These are phyloP conservation scores for Trichophyton mentagrophytes DNA, from an alignment of 2,329 filamentous ascomycete species.

Conservation along the genomic window DNA sequence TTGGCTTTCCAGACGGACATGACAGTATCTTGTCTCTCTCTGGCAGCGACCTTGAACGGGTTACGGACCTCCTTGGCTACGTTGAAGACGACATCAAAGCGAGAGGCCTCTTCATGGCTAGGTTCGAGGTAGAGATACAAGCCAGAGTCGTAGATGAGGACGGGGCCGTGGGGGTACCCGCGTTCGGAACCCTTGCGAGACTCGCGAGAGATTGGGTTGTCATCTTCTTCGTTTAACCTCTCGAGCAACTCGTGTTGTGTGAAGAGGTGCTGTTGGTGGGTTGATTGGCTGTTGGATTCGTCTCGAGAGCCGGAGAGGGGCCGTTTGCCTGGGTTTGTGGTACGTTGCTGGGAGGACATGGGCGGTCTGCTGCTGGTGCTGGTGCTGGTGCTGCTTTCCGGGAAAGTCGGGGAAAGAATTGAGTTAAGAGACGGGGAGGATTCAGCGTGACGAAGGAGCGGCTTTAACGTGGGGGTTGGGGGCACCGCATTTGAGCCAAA, in stretches of 20 bases:
- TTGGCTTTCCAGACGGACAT: conserved; percentile 40
- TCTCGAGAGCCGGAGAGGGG: conserved; percentile 20
- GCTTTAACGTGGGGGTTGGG: conserved; percentile 41
- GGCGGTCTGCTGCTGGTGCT: not conserved
- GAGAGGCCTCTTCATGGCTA: conserved; percentile 44
- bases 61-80: conserved; percentile 54
- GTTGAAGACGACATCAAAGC: conserved; percentile 52
- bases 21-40: conserved; percentile 25
- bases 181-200: conserved; percentile 50
- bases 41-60: conserved; percentile 35
- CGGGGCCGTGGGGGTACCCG: conserved; percentile 51
- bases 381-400: not conserved
- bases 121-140: conserved; percentile 53
- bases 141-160: conserved; percentile 50
- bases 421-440: conserved; percentile 48
- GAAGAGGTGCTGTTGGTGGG: conserved; percentile 11
- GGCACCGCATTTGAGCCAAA: conserved; percentile 35
- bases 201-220: conserved; percentile 32
- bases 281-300: conserved; percentile 18
- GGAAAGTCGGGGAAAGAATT: conserved; percentile 37
- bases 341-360: not conserved
- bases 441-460: conserved; percentile 48
- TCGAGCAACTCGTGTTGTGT: conserved; percentile 28
- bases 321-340: conserved; percentile 17
- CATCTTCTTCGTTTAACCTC: conserved; percentile 40